phyloP scores from a whole-genome alignment of 2,329 filamentous ascomycete species.

The Stachybotrys chartarum region DNA sequence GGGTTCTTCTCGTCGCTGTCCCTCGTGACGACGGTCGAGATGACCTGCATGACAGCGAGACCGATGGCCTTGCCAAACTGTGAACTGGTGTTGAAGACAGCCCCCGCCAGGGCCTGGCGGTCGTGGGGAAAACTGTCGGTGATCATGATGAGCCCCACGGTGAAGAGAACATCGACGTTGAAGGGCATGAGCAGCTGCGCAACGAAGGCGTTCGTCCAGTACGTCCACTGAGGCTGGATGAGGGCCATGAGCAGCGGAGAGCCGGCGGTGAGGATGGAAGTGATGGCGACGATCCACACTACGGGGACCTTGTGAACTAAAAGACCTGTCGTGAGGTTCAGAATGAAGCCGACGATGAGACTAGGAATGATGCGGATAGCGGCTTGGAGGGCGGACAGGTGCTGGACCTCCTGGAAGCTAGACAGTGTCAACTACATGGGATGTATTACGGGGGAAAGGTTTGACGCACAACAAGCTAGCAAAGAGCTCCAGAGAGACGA shows the following conservation, averaged over 20 bases:
- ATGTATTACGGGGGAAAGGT: neutral
- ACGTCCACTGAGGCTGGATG: constrained; percentile 37
- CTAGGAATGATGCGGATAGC: constrained; percentile 39
- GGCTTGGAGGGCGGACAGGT: constrained; percentile 34
- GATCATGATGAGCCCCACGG: constrained; percentile 46
- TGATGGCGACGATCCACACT: constrained; percentile 28
- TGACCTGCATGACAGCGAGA: constrained; percentile 37
- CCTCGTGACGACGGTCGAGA: constrained; percentile 30
- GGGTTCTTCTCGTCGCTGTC: constrained; percentile 14
- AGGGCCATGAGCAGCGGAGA: constrained; percentile 50
- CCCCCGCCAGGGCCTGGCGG: constrained; percentile 52
- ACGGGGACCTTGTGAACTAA: constrained; percentile 34
- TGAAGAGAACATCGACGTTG: constrained; percentile 43
- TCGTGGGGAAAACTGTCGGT: constrained; percentile 45
- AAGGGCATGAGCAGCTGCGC: constrained; percentile 34
- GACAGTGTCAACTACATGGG: neutral
- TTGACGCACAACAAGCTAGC: constrained; percentile 38
- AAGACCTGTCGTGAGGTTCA: constrained; percentile 38
- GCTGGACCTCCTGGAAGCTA: constrained; percentile 45
- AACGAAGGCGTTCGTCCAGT: constrained; percentile 41
- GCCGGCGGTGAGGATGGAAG: constrained; percentile 32
- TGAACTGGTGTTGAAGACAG: constrained; percentile 51
- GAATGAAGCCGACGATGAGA: constrained; percentile 31
- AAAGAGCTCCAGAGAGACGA: constrained; percentile 40
- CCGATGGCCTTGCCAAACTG: constrained; percentile 50